phyloP scores from a whole-genome alignment of 1,284 basidiomycete genomes.

The Lentinula novae-zelandiae region DNA sequence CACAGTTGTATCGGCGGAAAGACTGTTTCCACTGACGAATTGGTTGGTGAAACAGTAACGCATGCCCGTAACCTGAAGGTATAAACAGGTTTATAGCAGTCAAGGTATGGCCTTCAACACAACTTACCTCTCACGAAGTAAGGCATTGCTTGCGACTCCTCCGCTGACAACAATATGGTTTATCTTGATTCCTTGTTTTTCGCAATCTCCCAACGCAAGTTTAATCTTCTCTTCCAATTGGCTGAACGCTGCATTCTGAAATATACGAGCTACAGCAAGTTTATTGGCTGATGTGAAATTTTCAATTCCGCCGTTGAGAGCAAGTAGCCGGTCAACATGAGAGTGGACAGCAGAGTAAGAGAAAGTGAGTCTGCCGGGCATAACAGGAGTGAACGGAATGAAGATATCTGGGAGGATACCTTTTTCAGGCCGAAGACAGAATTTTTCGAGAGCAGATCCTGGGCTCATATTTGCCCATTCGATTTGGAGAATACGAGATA shows the following conservation, averaged over 20 bases:
- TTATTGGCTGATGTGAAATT: constrained; percentile 32
- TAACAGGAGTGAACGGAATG: constrained; percentile 46
- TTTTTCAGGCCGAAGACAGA: constrained; percentile 39
- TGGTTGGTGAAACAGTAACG: constrained; percentile 26
- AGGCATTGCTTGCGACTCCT: constrained; percentile 85
- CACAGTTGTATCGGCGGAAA: constrained; percentile 79
- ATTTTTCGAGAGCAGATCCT: constrained; percentile 77
- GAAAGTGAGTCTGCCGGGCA: constrained; percentile 59
- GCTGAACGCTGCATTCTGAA: constrained; percentile 67
- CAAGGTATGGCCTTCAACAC: background rate
- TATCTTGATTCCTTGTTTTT: constrained; percentile 36
- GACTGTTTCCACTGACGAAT: constrained; percentile 34
- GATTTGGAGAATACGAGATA: constrained; percentile 64
- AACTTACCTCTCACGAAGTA: constrained; percentile 59
- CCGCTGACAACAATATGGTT: constrained; percentile 77
- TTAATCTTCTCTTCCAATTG: constrained; percentile 77
- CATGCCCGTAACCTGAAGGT: constrained; percentile 40
- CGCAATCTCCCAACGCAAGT: constrained; percentile 54
- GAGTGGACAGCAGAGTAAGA: constrained; percentile 77
- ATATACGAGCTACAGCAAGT: constrained; percentile 58
- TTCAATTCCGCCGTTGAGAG: constrained; percentile 32
- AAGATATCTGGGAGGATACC: constrained; percentile 28
- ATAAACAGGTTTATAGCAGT: background rate
- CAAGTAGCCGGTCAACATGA: constrained; percentile 52
- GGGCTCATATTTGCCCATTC: constrained; percentile 59